Conservation (phyloP, 73 alveolate genomes). For the Paramecium sexaurelia region DNA sequence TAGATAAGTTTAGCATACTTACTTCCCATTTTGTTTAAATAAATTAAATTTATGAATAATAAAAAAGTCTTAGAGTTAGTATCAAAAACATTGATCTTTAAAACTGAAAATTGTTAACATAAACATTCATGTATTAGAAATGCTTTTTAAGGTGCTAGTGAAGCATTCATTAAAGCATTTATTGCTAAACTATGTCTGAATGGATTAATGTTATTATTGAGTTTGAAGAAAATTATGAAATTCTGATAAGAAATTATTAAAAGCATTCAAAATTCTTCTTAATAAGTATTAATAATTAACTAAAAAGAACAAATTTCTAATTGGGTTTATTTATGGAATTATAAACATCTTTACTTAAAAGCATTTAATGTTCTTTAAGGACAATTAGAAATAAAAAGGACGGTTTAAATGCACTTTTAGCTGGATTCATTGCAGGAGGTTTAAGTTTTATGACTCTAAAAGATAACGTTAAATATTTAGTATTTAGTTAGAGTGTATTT, state of each 20-base stretch:
- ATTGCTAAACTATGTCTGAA: neutral
- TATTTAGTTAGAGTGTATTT: conserved; percentile 16
- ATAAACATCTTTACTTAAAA: neutral
- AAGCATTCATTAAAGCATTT: conserved; percentile 22
- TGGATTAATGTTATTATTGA: neutral
- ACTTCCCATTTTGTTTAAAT: neutral
- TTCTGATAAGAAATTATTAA: neutral
- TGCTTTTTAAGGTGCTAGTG: neutral
- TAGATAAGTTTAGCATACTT: neutral
- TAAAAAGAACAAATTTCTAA: neutral
- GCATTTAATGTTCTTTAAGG: neutral
- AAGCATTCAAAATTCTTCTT: neutral
- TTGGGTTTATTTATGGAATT: neutral
- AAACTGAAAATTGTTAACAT: neutral
- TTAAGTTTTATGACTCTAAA: conserved; percentile 21
- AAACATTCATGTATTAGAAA: neutral
- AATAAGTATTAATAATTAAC: neutral
- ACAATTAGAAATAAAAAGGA: neutral
- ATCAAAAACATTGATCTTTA: neutral
- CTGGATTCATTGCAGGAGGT: conserved; percentile 31
- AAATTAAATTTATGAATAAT: neutral
- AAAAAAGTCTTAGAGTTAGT: neutral
- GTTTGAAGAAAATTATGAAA: neutral
- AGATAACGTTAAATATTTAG: conserved; percentile 18
- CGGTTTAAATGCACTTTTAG: neutral